These are phyloP conservation scores for Candida sp. DNA, from an alignment of 1,139 yeast genomes.

Conservation along the genomic window DNA sequence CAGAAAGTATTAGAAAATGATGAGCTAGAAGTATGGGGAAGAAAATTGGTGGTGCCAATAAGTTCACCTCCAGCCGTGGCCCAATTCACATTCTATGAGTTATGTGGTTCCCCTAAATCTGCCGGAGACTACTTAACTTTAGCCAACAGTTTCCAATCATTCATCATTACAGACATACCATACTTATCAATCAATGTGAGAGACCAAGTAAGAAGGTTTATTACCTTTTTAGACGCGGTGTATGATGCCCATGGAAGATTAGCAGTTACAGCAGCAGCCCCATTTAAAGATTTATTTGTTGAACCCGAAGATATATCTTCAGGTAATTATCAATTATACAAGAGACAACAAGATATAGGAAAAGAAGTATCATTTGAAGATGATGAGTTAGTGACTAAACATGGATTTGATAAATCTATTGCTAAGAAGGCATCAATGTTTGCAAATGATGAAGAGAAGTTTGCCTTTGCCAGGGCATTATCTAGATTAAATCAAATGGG, in stretches of 20 bases:
- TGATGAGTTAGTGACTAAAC: constrained; percentile 63
- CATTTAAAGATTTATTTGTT: constrained; percentile 80
- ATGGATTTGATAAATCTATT: constrained; percentile 71
- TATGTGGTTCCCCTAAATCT: constrained; percentile 86
- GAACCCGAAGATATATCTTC: constrained; percentile 68
- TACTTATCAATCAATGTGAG: constrained; percentile 72
- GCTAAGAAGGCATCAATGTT: constrained; percentile 83
- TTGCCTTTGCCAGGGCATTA: constrained; percentile 94
- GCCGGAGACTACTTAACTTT: constrained; percentile 92
- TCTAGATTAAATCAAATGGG: constrained; percentile 93
- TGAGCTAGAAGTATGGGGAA: constrained; percentile 78
- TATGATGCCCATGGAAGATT: constrained; percentile 86
- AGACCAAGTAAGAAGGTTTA: constrained; percentile 85
- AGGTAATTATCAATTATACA: constrained; percentile 52
- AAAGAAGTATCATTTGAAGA: constrained; percentile 44
- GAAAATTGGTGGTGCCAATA: constrained; percentile 70
- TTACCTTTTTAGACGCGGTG: constrained; percentile 92
- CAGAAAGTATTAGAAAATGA: constrained; percentile 29
- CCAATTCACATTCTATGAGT: constrained; percentile 78
- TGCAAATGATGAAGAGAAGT: constrained; percentile 86
- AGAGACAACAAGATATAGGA: constrained; percentile 27
- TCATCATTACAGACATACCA: constrained; percentile 92
- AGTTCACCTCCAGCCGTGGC: constrained; percentile 82
- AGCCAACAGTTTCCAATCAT: constrained; percentile 73
- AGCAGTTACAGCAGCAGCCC: constrained; percentile 86